phyloP scores from a whole-genome alignment of 345 rosid species.

The Isatis tinctoria region DNA sequence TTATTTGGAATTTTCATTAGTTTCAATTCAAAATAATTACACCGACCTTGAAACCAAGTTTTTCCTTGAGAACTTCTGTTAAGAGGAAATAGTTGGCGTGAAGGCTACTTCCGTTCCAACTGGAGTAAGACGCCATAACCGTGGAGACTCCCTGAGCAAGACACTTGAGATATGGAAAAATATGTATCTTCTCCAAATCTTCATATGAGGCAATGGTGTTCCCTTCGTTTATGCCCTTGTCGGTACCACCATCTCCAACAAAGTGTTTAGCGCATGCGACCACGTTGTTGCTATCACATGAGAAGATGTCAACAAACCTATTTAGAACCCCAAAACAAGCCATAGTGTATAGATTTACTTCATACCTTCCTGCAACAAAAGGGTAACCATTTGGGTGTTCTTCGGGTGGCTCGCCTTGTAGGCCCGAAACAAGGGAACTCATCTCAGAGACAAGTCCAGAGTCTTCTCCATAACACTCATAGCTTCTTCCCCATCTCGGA shows the following conservation, averaged over 20 bases:
- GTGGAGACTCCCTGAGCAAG: conserved; percentile 77
- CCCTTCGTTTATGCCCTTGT: conserved; percentile 76
- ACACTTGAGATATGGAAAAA: conserved; percentile 75
- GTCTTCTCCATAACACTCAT: conserved; percentile 85
- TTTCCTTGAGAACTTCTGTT: conserved; percentile 68
- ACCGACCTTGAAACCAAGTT: conserved; percentile 76
- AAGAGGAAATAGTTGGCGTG: conserved; percentile 60
- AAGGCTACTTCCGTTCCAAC: conserved; percentile 75
- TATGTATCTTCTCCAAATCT: conserved; percentile 70
- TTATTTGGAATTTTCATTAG: neutral
- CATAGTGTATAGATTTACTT: neutral
- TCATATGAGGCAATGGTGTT: conserved; percentile 58
- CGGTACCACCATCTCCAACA: conserved; percentile 96
- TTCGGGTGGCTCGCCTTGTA: conserved; percentile 76
- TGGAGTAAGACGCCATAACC: conserved; percentile 85
- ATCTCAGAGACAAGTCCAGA: conserved; percentile 59
- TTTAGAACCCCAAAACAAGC: neutral
- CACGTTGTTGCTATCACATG: conserved; percentile 48
- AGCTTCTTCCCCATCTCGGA: conserved; percentile 87
- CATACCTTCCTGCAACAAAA: conserved; percentile 75
- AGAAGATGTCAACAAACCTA: neutral
- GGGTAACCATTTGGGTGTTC: conserved; percentile 79
- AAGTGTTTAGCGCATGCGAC: conserved; percentile 97
- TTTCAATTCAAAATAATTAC: neutral
- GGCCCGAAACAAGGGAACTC: conserved; percentile 58